Evolutionary conservation across 164 flowering plant species (phyloP).

Genomic region (Santalum album): DNA sequence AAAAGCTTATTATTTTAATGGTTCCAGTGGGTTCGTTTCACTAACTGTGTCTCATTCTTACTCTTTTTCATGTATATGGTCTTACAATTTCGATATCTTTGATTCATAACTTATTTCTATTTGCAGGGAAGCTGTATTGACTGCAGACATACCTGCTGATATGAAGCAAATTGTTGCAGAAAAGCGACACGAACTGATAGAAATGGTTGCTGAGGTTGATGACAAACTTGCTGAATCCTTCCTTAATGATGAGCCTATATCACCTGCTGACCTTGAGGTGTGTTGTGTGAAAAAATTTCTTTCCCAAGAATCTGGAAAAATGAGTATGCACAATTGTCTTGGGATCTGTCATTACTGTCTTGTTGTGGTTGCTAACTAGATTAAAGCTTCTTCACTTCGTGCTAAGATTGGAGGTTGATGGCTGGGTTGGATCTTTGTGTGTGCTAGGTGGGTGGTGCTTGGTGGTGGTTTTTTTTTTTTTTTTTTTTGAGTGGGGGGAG

Average conservation of each 20-base stretch:
- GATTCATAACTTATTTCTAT: slow-evolving; percentile 8
- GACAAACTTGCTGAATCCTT: slow-evolving; percentile 87
- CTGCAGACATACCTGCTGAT: slow-evolving; percentile 64
- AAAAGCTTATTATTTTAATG: slow-evolving; percentile 80
- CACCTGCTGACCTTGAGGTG: slow-evolving; percentile 81
- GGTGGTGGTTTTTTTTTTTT: too few species aligned
- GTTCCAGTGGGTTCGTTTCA: slow-evolving; percentile 79
- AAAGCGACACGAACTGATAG: slow-evolving; percentile 87
- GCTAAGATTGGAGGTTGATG: too few species aligned
- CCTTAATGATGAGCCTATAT: slow-evolving; percentile 84
- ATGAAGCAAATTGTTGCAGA: slow-evolving; percentile 65
- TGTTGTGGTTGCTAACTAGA: too few species aligned
- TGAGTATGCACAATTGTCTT: background rate
- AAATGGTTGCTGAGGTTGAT: slow-evolving; percentile 92
- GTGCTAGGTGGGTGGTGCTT: too few species aligned
- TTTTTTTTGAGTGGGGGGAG: too few species aligned
- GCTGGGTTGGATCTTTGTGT: too few species aligned
- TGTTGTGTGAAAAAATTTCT: slow-evolving; percentile 5
- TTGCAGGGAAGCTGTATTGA: slow-evolving; percentile 68
- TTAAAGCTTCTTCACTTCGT: too few species aligned
- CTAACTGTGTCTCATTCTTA: background rate
- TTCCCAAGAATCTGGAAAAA: background rate
- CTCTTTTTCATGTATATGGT: background rate
- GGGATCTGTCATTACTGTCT: too few species aligned
- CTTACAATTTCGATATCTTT: background rate